Base-by-base conservation (phyloP, 2,329 filamentous ascomycete species). In the Monilinia aucupariae region DNA sequence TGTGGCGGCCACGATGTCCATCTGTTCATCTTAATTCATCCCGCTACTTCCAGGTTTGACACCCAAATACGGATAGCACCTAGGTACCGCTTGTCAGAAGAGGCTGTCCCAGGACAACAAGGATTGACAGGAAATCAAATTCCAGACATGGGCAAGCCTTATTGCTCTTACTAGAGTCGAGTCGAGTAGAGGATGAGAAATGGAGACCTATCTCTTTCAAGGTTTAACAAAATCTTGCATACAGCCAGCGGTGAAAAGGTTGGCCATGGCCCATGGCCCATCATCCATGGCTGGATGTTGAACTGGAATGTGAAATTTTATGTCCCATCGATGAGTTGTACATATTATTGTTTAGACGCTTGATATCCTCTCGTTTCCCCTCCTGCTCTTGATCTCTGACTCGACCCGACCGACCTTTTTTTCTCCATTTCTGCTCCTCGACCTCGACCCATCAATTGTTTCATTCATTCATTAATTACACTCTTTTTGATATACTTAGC, bases 251-350 rank as follows among this genome's bases (percentile, higher is more conserved):
- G 54, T 56, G 54, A 56, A 56, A 55, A 56, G n/a, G 45, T 17
- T 59, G 54, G 56, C 43, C 30, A 37, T 48, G 55, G 45, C n/a
- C n/a, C n/a, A n/a, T n/a, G n/a, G n/a, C n/a, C n/a, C n/a, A n/a
- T n/a, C n/a, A n/a, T n/a, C 32, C n/a, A 47, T 47, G 49, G 49
- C 13, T 51, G 30, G 25, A 32, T 59, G 32, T 59, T 43, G 30
- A 61, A 52, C 5, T 20, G 7, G 41, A 43, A 39, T 53, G 17
- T 30, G 47, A 43, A 51, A 43, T 45, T 53, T 43, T 47, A 54
- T 53, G 49, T 54, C 34, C n/a, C 30, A 43, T 62, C 52, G 52
- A 62, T 62, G 60, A 62, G 52, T 62, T 62, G 60, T 62, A 62
- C 60, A 62, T 50, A n/a, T n/a, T 50, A n/a, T n/a, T 37, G 17